Evolutionary conservation across 2,329 filamentous ascomycete genomes (phyloP), one percentile per base, ranked within the genome.

Genomic region (Aurifilum marmelostoma): DNA sequence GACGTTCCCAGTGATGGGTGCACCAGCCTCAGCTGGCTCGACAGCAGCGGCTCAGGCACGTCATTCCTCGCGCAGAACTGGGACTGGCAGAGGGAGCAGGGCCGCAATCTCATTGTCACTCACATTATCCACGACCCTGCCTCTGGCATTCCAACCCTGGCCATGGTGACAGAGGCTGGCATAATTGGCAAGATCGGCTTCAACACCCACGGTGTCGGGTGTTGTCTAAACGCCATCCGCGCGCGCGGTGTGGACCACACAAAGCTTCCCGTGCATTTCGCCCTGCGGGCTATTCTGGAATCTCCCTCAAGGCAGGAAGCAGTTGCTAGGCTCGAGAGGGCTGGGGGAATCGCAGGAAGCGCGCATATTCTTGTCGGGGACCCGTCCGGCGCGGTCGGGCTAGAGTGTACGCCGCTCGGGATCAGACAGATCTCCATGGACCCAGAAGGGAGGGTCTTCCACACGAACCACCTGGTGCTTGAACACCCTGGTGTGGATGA

Each of bases 131-230:
- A n/a, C n/a, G 12, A 39, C 37, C 62, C 69, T 4, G 80, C 63
- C 34, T 43, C 63, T 9, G 37, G 71, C 12, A 47, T 37, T 43
- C 71, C 71, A 0, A 27, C 24, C 9, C 64, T 72, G 27, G 62
- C 66, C 9, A 72, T 72, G 69, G 65, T 71, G 29, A 89, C 87
- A 0, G 88, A 89, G 64, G 82, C 83, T 0, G 87, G 88, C 18
- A 83, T 89, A 29, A 83, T 91, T 43, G 88, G 88, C 18, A 91
- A 91, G 76, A 90, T 91, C 29, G 89, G 89, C 0, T 80, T 91
- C 72, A 91, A 91, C 73, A 79, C 78, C 21, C 74, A 76, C 0
- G 87, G 88, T 0, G 86, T 91, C 0, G 88, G 87, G 0, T 84
- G 85, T 0, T 85, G 84, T 58, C 79, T 91, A 11, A 91, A 91